Base-by-base conservation (phyloP, 768 basidiomycete genomes). In the Pisolithus marmoratus region DNA sequence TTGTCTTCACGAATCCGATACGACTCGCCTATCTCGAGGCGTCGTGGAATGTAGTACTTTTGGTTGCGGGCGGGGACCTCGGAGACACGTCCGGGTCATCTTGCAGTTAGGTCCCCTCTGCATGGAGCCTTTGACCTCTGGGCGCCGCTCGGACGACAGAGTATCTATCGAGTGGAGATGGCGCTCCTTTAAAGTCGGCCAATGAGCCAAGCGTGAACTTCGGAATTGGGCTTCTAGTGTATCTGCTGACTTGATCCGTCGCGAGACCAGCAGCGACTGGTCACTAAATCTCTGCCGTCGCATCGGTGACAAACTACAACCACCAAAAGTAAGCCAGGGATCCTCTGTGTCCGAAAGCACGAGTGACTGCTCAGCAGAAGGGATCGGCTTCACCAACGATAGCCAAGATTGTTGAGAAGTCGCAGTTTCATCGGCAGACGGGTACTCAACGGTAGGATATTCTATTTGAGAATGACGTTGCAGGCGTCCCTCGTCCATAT, bases 31-130 rank as follows among this genome's bases (percentile, higher is more conserved):
- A 14, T 50, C n/a, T 9, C n/a, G 9, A 19, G 41, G 15, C 5
- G 44, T 37, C 4, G 38, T 46, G 14, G 34, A 27, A 43, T 29
- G 50, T 2, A 49, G 37, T 11, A 38, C 41, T 29, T 46, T 55
- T 4, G 46, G 50, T n/a, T 34, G 53, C 20, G 57, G 53, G 27
- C 52, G 48, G 19, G 52, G 58, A 26, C 55, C 50, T 9, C 48
- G 41, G 19, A 57, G 49, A 27, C 48, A 48, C 8, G 17, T 50
- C 20, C 45, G 12, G 3, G 27, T 24, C 17, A 37, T n/a, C 20
- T 44, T 26, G 8, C 15, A 22, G n/a, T 40, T 17, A 19, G 38
- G 22, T 22, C 38, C 38, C 5, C 14, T n/a, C 19, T 40, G 22
- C 8, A 40, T 8, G 8, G n/a, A 40, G 8, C n/a, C n/a, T 22